Base-by-base conservation (phyloP, 768 basidiomycete genomes). In the Pleurotus giganteus region DNA sequence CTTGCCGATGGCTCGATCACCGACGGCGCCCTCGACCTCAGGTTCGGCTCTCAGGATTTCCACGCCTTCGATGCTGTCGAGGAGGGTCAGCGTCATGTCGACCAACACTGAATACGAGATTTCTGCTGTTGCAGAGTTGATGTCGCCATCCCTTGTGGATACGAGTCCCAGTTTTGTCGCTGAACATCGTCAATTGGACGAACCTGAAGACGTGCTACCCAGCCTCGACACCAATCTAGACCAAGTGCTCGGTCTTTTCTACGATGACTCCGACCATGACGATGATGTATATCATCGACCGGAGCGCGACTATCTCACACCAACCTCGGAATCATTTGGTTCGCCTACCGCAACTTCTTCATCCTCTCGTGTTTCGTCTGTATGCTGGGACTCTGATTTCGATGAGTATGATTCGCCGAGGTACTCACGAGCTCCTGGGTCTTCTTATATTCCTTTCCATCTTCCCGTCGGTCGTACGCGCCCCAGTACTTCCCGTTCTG, bases 91-190 rank as follows among this genome's bases (percentile, higher is more conserved):
- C 58, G 60, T 71, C 19, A 71, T 81, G 28, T 82, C 81, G 3
- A 64, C 74, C 5, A 67, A 71, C 11, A 80, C 80, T 8, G 82
- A 83, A 46, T 61, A 67, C 27, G 82, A 83, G 56, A 71, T 83
- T 12, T 63, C 71, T n/a, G 78, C 75, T n/a, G 65, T 83, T 44
- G 74, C 77, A 1, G 80, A 80, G 26, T 65, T 81, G 37, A 69
- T 83, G 54, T 70, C 75, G 9, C 69, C 72, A 1, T 58, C 66
- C 27, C 58, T 71, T 19, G 64, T 62, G 13, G 65, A 69, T 49
- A 12, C 26, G 13, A 34, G 17, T 4, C 7, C 7, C 21, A 24
- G 11, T 34, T 37, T 26, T 34, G 19, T 51, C 1, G 49, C 36
- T 0, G 49, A 51, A 24, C 34, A 51, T 5, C 5, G 13, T 15